These are phyloP conservation scores for Sanguinoderma infundibulare DNA, from an alignment of 1,284 basidiomycete genomes.

Conservation along the genomic window DNA sequence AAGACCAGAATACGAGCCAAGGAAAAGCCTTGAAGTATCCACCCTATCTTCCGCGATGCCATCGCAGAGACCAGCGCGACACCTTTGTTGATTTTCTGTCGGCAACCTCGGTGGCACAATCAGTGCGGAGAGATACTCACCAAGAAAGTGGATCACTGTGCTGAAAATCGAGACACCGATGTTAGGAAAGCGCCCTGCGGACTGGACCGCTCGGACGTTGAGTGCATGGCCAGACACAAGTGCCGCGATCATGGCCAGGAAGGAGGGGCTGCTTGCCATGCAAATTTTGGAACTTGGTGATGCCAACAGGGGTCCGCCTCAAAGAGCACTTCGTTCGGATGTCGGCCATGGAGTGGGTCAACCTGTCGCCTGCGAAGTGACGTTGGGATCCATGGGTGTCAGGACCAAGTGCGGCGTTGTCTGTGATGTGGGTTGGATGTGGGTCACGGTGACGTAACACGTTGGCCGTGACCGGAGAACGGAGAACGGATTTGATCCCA, in stretches of 20 bases:
- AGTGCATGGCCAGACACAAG: background rate
- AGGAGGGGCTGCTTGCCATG: no score
- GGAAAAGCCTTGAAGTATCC: background rate
- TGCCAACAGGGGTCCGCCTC: no score
- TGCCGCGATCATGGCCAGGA: background rate
- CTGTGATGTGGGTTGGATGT: no score
- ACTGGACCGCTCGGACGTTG: background rate
- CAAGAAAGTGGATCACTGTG: conserved; percentile 33
- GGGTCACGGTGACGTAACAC: no score
- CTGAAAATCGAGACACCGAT: conserved; percentile 33
- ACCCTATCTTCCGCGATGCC: conserved; percentile 33
- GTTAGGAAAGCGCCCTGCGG: conserved; percentile 25
- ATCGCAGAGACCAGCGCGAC: conserved; percentile 36
- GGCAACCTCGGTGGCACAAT: background rate
- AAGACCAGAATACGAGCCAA: conserved; percentile 35
- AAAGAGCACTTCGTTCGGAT: no score
- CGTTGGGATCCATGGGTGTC: no score
- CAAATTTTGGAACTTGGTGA: no score
- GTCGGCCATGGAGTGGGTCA: no score
- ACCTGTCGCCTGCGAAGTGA: no score
- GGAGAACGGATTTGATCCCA: no score
- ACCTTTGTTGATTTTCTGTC: conserved; percentile 25
- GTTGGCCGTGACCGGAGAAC: no score
- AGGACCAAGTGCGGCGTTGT: no score
- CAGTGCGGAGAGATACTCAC: conserved; percentile 18